Base-by-base conservation (phyloP, 2,329 filamentous ascomycete species). In the Stagonosporopsis chrysanthemi region DNA sequence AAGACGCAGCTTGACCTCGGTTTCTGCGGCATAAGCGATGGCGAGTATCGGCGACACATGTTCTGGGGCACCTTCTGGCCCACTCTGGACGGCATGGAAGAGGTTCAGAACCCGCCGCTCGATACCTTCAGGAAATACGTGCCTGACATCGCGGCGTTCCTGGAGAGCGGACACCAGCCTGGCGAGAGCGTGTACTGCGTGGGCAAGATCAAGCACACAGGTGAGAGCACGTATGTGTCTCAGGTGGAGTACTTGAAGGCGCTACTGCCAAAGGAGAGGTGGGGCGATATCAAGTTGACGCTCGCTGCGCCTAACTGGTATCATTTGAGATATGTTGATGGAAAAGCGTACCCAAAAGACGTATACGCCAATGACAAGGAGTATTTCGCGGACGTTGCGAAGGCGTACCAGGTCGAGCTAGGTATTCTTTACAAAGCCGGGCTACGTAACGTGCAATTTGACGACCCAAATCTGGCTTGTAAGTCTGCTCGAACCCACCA, bases 301-400 rank as follows among this genome's bases (percentile, higher is more conserved):
- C 79, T 89, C 63, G 83, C 86, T 4, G 84, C 86, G 4, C 86
- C 86, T 1, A 84, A 85, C 73, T 88, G 86, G 82, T 89, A 89
- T 70, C 87, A 90, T 75, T 76, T 88, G 64, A 81, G 86, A 46
- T 85, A 85, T 68, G 81, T 83, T 65, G 81, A 85, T 62, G 76
- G 77, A n/a, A 77, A 75, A 57, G 77, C 77, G 17, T 80, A 77
- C 52, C 68, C 74, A 5, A 71, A 75, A 36, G 74, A 76, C 7
- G 75, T 77, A 15, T 80, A 80, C 56, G 58, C 60, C 33, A 78
- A 70, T 38, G 77, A 80, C 52, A 73, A 75, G 39, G 77, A 78
- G 58, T 80, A 79, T 62, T 79, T 80, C 44, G 68, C 64, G 14
- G 78, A 80, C 56, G 69, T 80, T 15, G 77, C 78, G 12, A 74